Evolutionary conservation across 2,329 filamentous ascomycete genomes (phyloP).

Genomic region (Thielaviopsis ethacetica): DNA sequence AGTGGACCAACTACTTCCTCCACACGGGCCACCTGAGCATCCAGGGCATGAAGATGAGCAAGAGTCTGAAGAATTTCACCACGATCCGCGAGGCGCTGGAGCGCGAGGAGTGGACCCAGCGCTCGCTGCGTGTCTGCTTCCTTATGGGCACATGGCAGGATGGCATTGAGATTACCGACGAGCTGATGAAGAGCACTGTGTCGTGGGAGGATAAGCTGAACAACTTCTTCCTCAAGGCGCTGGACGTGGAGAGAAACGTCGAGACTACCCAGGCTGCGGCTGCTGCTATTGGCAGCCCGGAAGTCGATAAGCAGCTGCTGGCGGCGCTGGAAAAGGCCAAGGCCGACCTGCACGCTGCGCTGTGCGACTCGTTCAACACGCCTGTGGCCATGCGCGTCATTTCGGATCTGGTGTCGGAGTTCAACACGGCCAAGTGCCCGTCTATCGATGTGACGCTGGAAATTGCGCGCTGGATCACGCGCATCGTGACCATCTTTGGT

Average conservation of each 20-base stretch:
- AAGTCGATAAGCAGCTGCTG: slow-evolving; percentile 19
- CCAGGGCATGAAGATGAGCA: slow-evolving; percentile 87
- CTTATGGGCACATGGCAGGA: slow-evolving; percentile 80
- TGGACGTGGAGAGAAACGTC: slow-evolving; percentile 10
- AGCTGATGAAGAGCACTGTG: slow-evolving; percentile 37
- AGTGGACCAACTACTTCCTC: slow-evolving; percentile 91
- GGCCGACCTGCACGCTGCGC: slow-evolving; percentile 37
- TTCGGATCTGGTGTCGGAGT: slow-evolving; percentile 55
- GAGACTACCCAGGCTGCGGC: slow-evolving; percentile 3
- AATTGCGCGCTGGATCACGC: slow-evolving; percentile 65
- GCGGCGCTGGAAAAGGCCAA: slow-evolving; percentile 36
- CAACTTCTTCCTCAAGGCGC: slow-evolving; percentile 12
- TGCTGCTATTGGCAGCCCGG: slow-evolving; percentile 4
- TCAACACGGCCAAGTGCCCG: slow-evolving; percentile 9
- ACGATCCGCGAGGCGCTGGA: slow-evolving; percentile 73
- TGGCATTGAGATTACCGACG: slow-evolving; percentile 76
- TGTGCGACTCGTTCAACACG: slow-evolving; percentile 81
- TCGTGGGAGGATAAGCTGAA: slow-evolving; percentile 13
- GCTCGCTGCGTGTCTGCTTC: slow-evolving; percentile 72
- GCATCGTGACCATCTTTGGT: slow-evolving; percentile 71
- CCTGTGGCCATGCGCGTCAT: slow-evolving; percentile 64
- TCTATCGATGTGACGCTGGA: slow-evolving; percentile 3
- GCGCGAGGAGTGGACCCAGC: slow-evolving; percentile 51
- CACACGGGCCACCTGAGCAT: slow-evolving; percentile 87
- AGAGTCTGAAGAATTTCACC: slow-evolving; percentile 88